Base-by-base conservation (phyloP, 345 rosid genomes). In the Geranium brycei region DNA sequence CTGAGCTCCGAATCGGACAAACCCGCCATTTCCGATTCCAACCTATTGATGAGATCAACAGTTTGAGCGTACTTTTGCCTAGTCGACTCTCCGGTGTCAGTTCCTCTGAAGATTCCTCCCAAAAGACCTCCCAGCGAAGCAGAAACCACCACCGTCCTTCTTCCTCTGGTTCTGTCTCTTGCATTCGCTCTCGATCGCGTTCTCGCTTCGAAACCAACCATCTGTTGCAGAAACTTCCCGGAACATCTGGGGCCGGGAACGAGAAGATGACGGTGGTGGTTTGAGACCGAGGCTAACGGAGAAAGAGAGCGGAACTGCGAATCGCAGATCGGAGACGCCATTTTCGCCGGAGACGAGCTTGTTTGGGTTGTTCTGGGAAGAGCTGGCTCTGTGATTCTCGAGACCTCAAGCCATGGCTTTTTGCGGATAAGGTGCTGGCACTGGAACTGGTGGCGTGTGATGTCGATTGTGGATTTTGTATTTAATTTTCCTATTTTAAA, bases 21-120 rank as follows among this genome's bases (percentile, higher is more conserved):
- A 23, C 78, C 62, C 10, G 88, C 77, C 69, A 86, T 81, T 72
- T 82, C 75, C 1, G 80, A 58, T 69, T 91, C 96, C 71, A 91
- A 75, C 7, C 74, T 68, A 69, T 87, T 91, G 65, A 87, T 77
- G 31, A 76, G 30, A 30, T 62, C 68, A 40, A 89, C 95, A 68
- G 72, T 75, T 0, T 77, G 65, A 12, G 85, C 83, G 75, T 79
- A 89, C 72, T 85, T 91, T 77, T 89, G 83, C 74, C 95, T 78
- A 0, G 96, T 89, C 28, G 95, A 79, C 71, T 92, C 98, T 57
- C 96, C 95, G 11, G 79, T 87, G 73, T 92, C 96, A 62, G 84
- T 70, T 41, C 93, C 91, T 59, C 86, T 89, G 72, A 92, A 92
- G 66, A 91, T 82, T 53, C 92, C 96, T 41, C 92, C 86, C 7